phyloP scores from a whole-genome alignment of 257 asterid species.

The Petrea volubilis region DNA sequence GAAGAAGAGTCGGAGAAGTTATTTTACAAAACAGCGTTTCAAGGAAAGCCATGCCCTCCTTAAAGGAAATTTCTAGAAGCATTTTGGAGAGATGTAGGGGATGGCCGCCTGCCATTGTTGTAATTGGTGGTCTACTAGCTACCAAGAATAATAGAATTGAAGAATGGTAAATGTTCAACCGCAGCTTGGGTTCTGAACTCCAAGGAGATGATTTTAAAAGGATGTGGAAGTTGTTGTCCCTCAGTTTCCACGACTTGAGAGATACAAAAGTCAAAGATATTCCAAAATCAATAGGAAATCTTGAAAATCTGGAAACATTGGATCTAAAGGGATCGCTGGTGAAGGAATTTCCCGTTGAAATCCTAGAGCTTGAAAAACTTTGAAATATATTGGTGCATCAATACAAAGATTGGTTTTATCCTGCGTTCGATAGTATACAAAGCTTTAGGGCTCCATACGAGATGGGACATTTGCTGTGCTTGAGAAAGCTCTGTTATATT shows the following conservation, averaged over 20 bases:
- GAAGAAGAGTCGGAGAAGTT: not conserved
- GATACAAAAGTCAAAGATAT: too few species aligned
- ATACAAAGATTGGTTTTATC: not conserved
- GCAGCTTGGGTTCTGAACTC: slow-evolving; percentile 24
- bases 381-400: not conserved
- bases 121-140: not conserved
- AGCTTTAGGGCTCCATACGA: not conserved
- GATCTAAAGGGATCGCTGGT: too few species aligned
- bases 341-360: not conserved
- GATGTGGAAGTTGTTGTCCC: not conserved
- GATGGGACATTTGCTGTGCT: not conserved
- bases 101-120: not conserved
- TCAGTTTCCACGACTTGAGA: slow-evolving; percentile 17
- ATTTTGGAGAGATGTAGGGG: not conserved
- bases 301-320: too few species aligned
- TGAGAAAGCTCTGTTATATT: not conserved
- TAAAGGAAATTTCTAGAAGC: not conserved
- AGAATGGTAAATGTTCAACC: slow-evolving; percentile 23
- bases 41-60: not conserved
- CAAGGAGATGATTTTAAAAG: not conserved
- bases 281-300: too few species aligned
- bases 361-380: slow-evolving; percentile 20
- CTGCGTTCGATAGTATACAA: not conserved
- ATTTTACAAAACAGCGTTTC: slow-evolving; percentile 24
- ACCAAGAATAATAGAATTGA: not conserved